Base-by-base conservation (phyloP, 805 yeast species). In the Saturnispora besseyi region DNA sequence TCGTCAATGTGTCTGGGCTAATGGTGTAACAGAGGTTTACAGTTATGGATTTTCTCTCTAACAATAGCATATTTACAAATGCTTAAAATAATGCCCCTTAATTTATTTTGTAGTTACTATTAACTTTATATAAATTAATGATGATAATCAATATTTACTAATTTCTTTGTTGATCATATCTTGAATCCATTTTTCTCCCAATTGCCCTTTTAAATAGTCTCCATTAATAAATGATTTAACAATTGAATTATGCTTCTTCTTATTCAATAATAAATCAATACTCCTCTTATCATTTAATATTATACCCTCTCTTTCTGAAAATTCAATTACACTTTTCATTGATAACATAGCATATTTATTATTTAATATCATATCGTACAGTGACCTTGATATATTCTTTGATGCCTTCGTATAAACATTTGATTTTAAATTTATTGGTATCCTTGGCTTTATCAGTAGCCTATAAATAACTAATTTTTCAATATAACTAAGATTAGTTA, bases 391-490 rank as follows among this genome's bases (percentile, higher is more conserved):
- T 5, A 84, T 80, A 3, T 65, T 66, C 65, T 77, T 78, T 64
- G 86, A 86, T 49, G 85, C 72, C 13, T 62, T 62, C 3, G 87
- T 82, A 60, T 81, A 87, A 24, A 54, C 41, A 1, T 51, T 48
- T 10, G 60, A 26, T 2, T 46, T 44, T 21, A 45, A 11, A 11
- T 32, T 41, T 13, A 8, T 76, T 45, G 79, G 67, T 44, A 86
- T 59, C 18, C 67, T 70, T 18, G 72, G 68, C 38, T 87, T 66
- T 10, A 86, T 81, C 31, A 78, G 64, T 45, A 75, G 60, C 21
- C 67, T 69, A 59, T 85, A 93, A 13, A 86, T 74, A 32, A 67
- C 63, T 18, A 67, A 59, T 57, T 86, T 85, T 53, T 79, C 79
- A 13, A 71, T 73, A 38, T 62, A 56, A 22, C 48, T 43, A n/a